Evolutionary conservation across 768 basidiomycete species (phyloP).

Genomic region (Austroboletus eburneus): DNA sequence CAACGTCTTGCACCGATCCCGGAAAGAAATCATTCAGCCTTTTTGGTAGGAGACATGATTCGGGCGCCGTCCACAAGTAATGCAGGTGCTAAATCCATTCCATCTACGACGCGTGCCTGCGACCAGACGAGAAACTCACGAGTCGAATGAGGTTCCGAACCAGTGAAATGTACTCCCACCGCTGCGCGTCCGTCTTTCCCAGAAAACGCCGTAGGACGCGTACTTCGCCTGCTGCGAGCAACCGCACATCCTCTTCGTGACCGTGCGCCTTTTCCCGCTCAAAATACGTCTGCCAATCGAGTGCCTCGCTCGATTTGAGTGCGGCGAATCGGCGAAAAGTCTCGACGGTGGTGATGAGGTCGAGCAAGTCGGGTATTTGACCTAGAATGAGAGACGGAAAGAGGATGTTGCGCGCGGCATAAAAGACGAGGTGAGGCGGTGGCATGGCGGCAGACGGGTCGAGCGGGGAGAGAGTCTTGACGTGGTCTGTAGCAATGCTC

Average conservation of each 20-base stretch:
- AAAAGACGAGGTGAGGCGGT: conserved; percentile 22
- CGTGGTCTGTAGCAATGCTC: conserved; percentile 7
- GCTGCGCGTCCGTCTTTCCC: conserved; percentile 9
- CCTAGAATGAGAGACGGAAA: conserved; percentile 27
- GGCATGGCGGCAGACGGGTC: background rate
- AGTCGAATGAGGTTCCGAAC: conserved; percentile 17
- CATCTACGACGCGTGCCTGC: background rate
- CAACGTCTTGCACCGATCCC: conserved; percentile 14
- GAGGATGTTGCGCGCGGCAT: conserved; percentile 28
- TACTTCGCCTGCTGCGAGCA: conserved; percentile 18
- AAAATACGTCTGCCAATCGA: conserved; percentile 27
- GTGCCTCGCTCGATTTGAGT: conserved; percentile 14
- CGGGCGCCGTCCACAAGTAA: conserved; percentile 26
- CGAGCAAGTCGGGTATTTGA: conserved; percentile 29
- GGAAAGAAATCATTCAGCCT: conserved; percentile 28
- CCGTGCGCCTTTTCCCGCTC: conserved; percentile 2
- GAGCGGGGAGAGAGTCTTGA: background rate
- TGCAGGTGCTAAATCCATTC: conserved; percentile 21
- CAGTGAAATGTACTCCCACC: conserved; percentile 24
- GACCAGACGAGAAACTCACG: conserved; percentile 8
- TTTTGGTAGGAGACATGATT: conserved; percentile 20
- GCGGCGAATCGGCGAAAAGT: conserved; percentile 16
- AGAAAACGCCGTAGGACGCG: conserved; percentile 9
- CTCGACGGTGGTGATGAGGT: conserved; percentile 23
- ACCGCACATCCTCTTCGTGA: conserved; percentile 8